These are phyloP conservation scores for Gonapodya prolifera DNA, from an alignment of 192 early-diverging fungal species.

Conservation along the genomic window DNA sequence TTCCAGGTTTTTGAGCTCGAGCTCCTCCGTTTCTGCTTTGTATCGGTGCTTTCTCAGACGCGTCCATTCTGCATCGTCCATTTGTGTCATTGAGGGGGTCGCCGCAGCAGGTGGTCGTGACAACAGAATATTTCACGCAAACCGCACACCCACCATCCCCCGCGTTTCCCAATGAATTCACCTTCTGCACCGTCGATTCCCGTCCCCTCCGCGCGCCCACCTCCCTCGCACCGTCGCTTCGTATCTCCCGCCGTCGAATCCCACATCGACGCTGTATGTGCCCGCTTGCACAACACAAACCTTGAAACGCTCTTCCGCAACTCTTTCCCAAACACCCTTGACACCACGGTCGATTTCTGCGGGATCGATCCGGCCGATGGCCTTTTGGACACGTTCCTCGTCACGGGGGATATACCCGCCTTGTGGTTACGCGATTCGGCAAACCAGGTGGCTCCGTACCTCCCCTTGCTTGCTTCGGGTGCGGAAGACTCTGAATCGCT, in stretches of 20 bases:
- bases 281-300: constrained; percentile 32
- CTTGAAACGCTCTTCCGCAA: constrained; percentile 40
- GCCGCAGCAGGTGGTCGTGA: too few relatives aligned
- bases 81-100: too few relatives aligned
- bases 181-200: too few relatives aligned
- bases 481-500: too few relatives aligned
- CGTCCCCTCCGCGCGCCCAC: constrained; percentile 21
- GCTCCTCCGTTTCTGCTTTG: too few relatives aligned
- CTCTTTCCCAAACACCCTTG: constrained; percentile 54
- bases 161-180: too few relatives aligned
- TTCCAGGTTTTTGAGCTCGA: too few relatives aligned
- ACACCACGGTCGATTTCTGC: constrained; percentile 54
- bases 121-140: too few relatives aligned
- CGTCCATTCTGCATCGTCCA: too few relatives aligned
- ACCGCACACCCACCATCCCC: too few relatives aligned
- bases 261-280: constrained; percentile 17
- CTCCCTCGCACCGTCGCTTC: constrained; percentile 32
- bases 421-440: constrained; percentile 66
- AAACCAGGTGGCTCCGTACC: constrained; percentile 49
- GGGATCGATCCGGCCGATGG: constrained; percentile 9
- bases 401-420: constrained; percentile 60
- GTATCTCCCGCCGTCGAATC: constrained; percentile 29
- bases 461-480: constrained; percentile 26
- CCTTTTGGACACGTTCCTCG: constrained; percentile 43
- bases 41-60: too few relatives aligned